Base-by-base conservation (phyloP, 345 rosid species). In the Erysimum cheiranthoides region DNA sequence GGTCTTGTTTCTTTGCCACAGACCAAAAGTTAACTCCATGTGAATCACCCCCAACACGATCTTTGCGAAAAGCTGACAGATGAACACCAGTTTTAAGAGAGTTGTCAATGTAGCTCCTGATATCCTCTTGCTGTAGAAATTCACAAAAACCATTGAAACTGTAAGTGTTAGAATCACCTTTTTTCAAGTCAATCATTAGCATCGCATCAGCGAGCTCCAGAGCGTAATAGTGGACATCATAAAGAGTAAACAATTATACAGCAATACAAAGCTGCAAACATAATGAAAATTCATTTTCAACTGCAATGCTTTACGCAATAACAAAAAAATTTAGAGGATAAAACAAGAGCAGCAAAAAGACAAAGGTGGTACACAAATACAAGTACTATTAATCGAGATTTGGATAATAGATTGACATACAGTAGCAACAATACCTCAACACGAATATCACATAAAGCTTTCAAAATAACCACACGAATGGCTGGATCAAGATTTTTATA, bases 361-460 rank as follows among this genome's bases (percentile, higher is more conserved):
- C 45, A 45, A 9, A 18, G 8, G 46, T 17, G 12, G 36, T 31
- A 25, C 43, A 63, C 60, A 38, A 30, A 7, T 61, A 49, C 42
- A 72, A 61, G 39, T 32, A 74, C 14, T 57, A 28, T 25, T 3
- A 13, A 65, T 45, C 17, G 16, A 66, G 4, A 66, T 46, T 47
- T 67, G 3, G 35, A 58, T 36, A 58, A 38, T 1, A 38, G 52
- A 57, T 59, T 5, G 6, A 12, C 40, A 56, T 46, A 56, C 27
- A 70, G 51, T 39, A 62, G 75, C 58, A 53, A 65, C 47, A 56
- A 61, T 89, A 95, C 99, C 99, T 93, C 99, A 67, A 90, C 98
- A 73, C 98, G 97, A 64, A 96, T 96, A 84, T 96, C 99, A 66
- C 98, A 96, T 18, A 96, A 72, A 9, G 98, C 99, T 86, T 91